phyloP scores from a whole-genome alignment of 441 rosid species.

The Populus trichocarpa region DNA sequence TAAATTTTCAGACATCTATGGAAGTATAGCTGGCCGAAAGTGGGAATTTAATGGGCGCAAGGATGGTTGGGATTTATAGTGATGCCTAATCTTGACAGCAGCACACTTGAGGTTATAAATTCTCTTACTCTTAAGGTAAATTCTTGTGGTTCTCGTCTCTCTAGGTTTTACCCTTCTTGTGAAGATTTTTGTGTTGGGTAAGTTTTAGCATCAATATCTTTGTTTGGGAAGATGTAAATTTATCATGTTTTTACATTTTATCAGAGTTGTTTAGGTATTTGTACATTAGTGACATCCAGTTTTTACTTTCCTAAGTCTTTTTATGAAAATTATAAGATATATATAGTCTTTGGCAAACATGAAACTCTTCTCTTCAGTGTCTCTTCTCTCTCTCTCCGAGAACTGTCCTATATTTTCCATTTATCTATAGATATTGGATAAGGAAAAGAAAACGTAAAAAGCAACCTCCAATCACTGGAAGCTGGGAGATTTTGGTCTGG shows the following conservation, averaged over 20 bases:
- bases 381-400: not conserved
- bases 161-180: slow-evolving; percentile 22
- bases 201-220: not conserved
- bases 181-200: slow-evolving; percentile 18
- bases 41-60: slow-evolving; percentile 59
- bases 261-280: slow-evolving; percentile 10
- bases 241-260: not conserved
- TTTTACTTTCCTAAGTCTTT: not conserved
- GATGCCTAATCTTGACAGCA: not conserved
- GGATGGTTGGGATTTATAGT: slow-evolving; percentile 93
- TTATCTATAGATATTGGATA: not conserved
- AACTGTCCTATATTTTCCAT: not conserved
- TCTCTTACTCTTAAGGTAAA: slow-evolving; percentile 13
- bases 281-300: slow-evolving; percentile 4
- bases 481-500: not conserved
- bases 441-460: not conserved
- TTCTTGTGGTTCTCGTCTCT: slow-evolving; percentile 13
- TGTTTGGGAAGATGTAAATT: slow-evolving; percentile 26
- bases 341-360: not conserved
- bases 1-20: slow-evolving; percentile 66
- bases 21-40: slow-evolving; percentile 50
- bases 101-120: not conserved
- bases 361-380: not conserved
- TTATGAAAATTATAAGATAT: not conserved
- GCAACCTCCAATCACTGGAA: not conserved